phyloP scores from a whole-genome alignment of 202 grass and related monocot genomes.

The Digitaria exilis region DNA sequence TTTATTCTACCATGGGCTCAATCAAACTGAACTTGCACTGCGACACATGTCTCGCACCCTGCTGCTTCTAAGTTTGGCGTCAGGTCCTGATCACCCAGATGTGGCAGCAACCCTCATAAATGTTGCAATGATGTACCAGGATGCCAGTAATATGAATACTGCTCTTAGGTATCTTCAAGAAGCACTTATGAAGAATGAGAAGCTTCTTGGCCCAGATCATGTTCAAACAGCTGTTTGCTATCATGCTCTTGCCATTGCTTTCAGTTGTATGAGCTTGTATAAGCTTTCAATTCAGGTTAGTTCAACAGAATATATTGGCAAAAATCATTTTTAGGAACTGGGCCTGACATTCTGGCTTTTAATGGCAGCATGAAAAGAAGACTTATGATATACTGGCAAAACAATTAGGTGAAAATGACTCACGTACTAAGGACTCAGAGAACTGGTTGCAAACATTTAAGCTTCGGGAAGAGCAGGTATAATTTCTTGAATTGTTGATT shows the following conservation, averaged over 20 bases:
- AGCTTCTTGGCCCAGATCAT: slow-evolving; percentile 90
- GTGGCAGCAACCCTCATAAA: slow-evolving; percentile 93
- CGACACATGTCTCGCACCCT: slow-evolving; percentile 93
- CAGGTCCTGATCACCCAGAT: slow-evolving; percentile 88
- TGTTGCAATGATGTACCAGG: slow-evolving; percentile 99
- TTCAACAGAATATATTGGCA: not conserved
- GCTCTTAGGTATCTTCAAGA: slow-evolving; percentile 94
- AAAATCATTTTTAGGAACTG: not conserved
- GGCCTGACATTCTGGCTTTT: slow-evolving; percentile 21
- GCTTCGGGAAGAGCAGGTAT: slow-evolving; percentile 81
- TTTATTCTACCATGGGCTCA: slow-evolving; percentile 94
- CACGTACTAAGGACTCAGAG: slow-evolving; percentile 85
- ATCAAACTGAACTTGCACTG: slow-evolving; percentile 88
- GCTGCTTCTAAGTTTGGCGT: slow-evolving; percentile 80
- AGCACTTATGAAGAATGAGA: slow-evolving; percentile 88
- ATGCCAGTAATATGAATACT: slow-evolving; percentile 82
- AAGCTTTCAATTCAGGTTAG: slow-evolving; percentile 97
- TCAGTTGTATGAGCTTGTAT: slow-evolving; percentile 86
- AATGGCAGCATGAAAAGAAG: slow-evolving; percentile 86
- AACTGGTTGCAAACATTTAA: slow-evolving; percentile 95
- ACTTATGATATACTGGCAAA: slow-evolving; percentile 91
- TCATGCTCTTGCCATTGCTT: slow-evolving; percentile 97
- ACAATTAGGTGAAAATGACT: slow-evolving; percentile 85
- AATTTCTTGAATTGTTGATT: not conserved
- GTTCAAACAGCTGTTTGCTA: slow-evolving; percentile 97